Conservation (phyloP, 1,284 basidiomycete species). For the Cryptococcus sp. region DNA sequence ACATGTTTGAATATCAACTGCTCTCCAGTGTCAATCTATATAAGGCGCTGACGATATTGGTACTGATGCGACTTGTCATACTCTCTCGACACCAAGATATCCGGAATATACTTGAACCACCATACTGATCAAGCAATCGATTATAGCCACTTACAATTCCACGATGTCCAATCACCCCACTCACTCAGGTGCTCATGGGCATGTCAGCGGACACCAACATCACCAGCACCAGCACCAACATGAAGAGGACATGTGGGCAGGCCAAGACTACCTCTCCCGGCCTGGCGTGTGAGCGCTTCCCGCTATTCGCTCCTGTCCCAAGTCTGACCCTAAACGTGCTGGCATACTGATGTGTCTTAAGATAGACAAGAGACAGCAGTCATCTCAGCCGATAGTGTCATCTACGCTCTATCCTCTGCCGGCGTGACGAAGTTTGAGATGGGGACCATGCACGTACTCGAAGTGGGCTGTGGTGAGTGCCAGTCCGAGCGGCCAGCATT, state of each 20-base stretch:
- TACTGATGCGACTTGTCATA: no score
- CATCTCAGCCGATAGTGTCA: slow-evolving; percentile 23
- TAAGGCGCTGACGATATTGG: no score
- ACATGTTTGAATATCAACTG: no score
- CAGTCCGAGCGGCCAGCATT: no score
- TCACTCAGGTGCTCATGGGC: slow-evolving; percentile 4
- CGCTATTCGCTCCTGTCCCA: background rate
- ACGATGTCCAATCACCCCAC: no score
- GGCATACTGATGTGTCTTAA: background rate
- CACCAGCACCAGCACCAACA: slow-evolving; percentile 15
- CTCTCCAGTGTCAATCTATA: no score
- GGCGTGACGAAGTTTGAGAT: slow-evolving; percentile 15
- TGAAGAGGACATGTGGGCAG: slow-evolving; percentile 34
- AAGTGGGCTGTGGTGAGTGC: slow-evolving; percentile 37
- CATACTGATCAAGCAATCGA: no score
- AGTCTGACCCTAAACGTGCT: background rate
- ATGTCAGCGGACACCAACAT: slow-evolving; percentile 19
- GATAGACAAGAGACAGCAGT: slow-evolving; percentile 30
- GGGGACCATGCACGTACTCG: slow-evolving; percentile 25
- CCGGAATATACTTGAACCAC: no score
- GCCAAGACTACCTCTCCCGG: slow-evolving; percentile 33
- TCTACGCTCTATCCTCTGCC: slow-evolving; percentile 22
- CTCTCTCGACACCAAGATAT: no score
- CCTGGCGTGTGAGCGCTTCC: slow-evolving; percentile 33
- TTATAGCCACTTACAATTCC: no score